Conservation (phyloP, 495 filamentous ascomycete genomes). For the Ascodesmis nigricans region DNA sequence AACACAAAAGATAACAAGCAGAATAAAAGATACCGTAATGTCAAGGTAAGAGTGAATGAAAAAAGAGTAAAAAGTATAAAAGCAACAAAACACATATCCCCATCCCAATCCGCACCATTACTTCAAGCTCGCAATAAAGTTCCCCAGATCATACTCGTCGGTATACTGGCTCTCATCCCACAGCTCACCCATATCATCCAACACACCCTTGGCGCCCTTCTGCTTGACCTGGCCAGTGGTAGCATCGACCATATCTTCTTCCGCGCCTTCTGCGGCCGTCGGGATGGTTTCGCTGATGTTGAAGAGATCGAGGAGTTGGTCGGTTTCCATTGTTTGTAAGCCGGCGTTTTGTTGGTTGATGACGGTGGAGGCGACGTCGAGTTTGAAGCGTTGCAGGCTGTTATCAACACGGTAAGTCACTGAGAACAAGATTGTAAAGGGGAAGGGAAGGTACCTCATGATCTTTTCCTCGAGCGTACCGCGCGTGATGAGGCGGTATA, state of each 20-base stretch:
- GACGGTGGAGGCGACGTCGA: constrained; percentile 91
- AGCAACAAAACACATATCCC: too few species aligned
- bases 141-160: constrained; percentile 86
- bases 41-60: too few species aligned
- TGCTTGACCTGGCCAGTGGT: constrained; percentile 78
- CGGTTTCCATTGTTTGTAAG: constrained; percentile 86
- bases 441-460: constrained; percentile 38
- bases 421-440: neutral
- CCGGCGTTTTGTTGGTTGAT: constrained; percentile 98
- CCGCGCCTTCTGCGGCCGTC: constrained; percentile 40
- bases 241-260: constrained; percentile 85
- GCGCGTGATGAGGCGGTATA: constrained; percentile 88
- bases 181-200: constrained; percentile 84
- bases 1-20: too few species aligned
- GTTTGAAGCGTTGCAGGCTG: constrained; percentile 96
- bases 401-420: constrained; percentile 4
- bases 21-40: too few species aligned
- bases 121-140: constrained; percentile 79
- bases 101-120: too few species aligned
- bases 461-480: constrained; percentile 98
- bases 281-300: constrained; percentile 65
- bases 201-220: constrained; percentile 80
- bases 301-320: constrained; percentile 92
- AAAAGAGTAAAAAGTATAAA: too few species aligned
- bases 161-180: constrained; percentile 95